phyloP scores from a whole-genome alignment of 768 basidiomycete genomes.

The Podaxis rugospora region DNA sequence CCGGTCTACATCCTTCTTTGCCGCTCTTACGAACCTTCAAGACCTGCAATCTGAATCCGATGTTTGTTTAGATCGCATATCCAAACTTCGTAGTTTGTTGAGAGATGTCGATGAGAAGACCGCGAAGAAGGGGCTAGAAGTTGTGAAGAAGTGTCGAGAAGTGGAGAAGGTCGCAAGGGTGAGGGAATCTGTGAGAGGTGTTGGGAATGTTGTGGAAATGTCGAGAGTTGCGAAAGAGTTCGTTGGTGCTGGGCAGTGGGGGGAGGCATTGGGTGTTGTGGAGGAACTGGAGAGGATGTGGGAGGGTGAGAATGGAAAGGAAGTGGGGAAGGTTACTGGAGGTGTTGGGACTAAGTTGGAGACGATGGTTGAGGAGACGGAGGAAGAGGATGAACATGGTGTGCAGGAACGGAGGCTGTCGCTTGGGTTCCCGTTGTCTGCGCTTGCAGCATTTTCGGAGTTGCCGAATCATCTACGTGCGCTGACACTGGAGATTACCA shows the following conservation, averaged over 20 bases:
- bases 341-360: slow-evolving; percentile 5
- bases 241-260: slow-evolving; percentile 86
- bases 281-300: slow-evolving; percentile 63
- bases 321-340: not conserved
- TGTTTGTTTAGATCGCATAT: slow-evolving; percentile 73
- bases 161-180: slow-evolving; percentile 58
- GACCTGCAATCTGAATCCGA: slow-evolving; percentile 88
- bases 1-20: slow-evolving; percentile 92
- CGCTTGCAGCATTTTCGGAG: slow-evolving; percentile 66
- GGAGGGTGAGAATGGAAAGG: slow-evolving; percentile 22
- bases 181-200: slow-evolving; percentile 54
- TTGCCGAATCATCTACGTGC: slow-evolving; percentile 71
- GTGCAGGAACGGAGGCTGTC: slow-evolving; percentile 14
- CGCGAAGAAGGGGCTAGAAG: slow-evolving; percentile 74
- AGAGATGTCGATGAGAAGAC: slow-evolving; percentile 71
- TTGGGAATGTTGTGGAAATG: slow-evolving; percentile 76
- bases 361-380: slow-evolving; percentile 3
- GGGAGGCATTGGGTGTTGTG: slow-evolving; percentile 73
- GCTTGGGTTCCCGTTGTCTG: slow-evolving; percentile 56
- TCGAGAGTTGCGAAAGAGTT: slow-evolving; percentile 64
- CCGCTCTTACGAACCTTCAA: slow-evolving; percentile 91
- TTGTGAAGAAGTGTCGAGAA: slow-evolving; percentile 62
- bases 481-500: slow-evolving; percentile 71
- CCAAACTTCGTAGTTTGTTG: slow-evolving; percentile 65
- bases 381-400: not conserved